phyloP scores from a whole-genome alignment of 371 early-diverging fungal species.

The Mucor mucedo region DNA sequence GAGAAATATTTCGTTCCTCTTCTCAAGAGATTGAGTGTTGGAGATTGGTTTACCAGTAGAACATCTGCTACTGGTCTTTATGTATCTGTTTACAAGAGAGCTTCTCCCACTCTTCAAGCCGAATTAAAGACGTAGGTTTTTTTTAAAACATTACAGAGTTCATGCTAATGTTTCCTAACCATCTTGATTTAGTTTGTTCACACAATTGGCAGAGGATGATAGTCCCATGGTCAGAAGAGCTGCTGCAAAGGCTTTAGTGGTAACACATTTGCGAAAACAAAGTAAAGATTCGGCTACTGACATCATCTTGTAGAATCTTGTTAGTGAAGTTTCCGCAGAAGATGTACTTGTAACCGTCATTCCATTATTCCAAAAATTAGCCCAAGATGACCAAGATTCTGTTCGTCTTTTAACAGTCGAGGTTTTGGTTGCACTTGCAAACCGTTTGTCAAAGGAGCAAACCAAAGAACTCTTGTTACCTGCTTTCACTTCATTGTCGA shows the following conservation, averaged over 20 bases:
- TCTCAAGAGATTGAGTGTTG: constrained; percentile 85
- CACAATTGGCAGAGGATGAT: constrained; percentile 87
- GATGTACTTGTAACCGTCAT: constrained; percentile 78
- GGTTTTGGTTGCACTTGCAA: constrained; percentile 88
- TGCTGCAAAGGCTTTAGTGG: constrained; percentile 75
- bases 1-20: constrained; percentile 91
- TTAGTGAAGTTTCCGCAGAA: constrained; percentile 70
- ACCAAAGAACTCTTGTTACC: constrained; percentile 74
- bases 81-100: constrained; percentile 78
- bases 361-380: constrained; percentile 78
- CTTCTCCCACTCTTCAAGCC: constrained; percentile 73
- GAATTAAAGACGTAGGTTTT: constrained; percentile 69
- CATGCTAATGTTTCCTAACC: not conserved
- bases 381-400: constrained; percentile 94
- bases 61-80: constrained; percentile 93
- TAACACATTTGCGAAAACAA: not conserved
- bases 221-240: constrained; percentile 98
- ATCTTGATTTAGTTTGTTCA: constrained; percentile 54
- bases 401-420: constrained; percentile 96
- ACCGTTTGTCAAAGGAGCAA: constrained; percentile 77
- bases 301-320: constrained; percentile 55
- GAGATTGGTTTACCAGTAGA: constrained; percentile 98
- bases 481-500: constrained; percentile 75
- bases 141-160: not conserved
- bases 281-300: not conserved